Evolutionary conservation across 768 basidiomycete genomes (phyloP).

Genomic region (Mrakia frigida): DNA sequence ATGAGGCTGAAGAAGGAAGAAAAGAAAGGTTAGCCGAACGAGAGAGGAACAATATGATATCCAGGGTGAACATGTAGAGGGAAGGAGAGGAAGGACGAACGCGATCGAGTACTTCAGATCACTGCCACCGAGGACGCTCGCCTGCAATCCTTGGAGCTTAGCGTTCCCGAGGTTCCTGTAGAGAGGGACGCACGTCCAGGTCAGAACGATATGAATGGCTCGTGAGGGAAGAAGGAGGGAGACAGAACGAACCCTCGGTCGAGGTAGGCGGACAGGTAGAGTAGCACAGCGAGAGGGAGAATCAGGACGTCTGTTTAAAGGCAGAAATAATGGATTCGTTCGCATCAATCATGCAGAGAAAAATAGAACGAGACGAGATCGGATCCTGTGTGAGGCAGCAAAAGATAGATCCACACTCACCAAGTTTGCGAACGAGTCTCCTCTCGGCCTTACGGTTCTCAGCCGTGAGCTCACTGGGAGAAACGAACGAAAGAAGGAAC

Average conservation of each 20-base stretch:
- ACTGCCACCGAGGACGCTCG: constrained; percentile 39
- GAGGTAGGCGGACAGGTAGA: constrained; percentile 43
- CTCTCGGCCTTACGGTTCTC: not conserved
- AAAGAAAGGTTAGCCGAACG: not conserved
- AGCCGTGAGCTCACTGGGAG: not conserved
- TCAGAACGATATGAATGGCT: too few relatives aligned
- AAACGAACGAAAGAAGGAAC: not conserved
- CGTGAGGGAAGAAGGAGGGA: too few relatives aligned
- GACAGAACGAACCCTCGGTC: constrained; percentile 40
- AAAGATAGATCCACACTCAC: not conserved
- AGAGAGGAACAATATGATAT: not conserved
- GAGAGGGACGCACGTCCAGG: not conserved
- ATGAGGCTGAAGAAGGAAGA: not conserved
- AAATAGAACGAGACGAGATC: not conserved
- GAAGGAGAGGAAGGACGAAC: constrained; percentile 27
- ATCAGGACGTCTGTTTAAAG: not conserved
- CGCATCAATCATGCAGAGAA: not conserved
- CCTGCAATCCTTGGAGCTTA: constrained; percentile 21
- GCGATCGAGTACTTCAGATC: constrained; percentile 45
- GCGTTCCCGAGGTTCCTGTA: constrained; percentile 34
- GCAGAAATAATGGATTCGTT: not conserved
- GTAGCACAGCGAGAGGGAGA: constrained; percentile 4
- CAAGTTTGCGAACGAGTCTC: constrained; percentile 7
- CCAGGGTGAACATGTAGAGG: too few relatives aligned
- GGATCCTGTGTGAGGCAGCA: not conserved